Percentiles rank a stretch among this genome's conserved stretches.
Conservation (phyloP, 768 basidiomycete genomes). For the Tricholoma terreum region DNA sequence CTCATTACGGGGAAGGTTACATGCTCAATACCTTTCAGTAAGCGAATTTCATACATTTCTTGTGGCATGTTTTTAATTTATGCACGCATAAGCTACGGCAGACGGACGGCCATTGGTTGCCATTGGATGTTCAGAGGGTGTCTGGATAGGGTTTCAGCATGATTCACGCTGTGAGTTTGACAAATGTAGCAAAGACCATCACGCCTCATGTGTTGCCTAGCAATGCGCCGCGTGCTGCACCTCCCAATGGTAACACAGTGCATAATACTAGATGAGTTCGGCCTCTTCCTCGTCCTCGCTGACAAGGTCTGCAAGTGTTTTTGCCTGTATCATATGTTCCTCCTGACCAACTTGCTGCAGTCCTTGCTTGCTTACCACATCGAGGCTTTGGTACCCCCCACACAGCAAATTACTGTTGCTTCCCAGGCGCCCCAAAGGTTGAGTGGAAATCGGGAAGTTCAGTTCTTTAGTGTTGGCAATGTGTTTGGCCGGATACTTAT, state of each 20-base stretch:
- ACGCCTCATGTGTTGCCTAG: conserved; percentile 41
- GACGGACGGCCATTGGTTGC: conserved; percentile 83
- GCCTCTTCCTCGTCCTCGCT: conserved; percentile 93
- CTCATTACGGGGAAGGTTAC: conserved; percentile 83
- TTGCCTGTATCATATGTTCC: conserved; percentile 41
- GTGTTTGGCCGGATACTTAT: conserved; percentile 84
- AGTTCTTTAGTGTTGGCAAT: conserved; percentile 93
- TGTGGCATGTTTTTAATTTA: conserved; percentile 1
- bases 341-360: conserved; percentile 33
- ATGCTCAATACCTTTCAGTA: conserved; percentile 90
- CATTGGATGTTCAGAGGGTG: conserved; percentile 88
- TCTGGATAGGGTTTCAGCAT: conserved; percentile 91
- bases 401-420: conserved; percentile 61
- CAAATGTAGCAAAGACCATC: neutral
- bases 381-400: conserved; percentile 91
- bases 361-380: conserved; percentile 92
- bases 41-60: conserved; percentile 28
- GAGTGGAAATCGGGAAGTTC: conserved; percentile 85
- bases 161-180: conserved; percentile 72
- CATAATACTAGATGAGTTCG: conserved; percentile 93
- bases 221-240: conserved; percentile 89
- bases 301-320: conserved; percentile 70
- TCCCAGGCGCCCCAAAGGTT: conserved; percentile 87
- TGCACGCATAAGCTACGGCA: conserved; percentile 60
- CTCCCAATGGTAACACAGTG: conserved; percentile 91